phyloP scores from a whole-genome alignment of 257 asterid genomes.

The Verbena officinalis region DNA sequence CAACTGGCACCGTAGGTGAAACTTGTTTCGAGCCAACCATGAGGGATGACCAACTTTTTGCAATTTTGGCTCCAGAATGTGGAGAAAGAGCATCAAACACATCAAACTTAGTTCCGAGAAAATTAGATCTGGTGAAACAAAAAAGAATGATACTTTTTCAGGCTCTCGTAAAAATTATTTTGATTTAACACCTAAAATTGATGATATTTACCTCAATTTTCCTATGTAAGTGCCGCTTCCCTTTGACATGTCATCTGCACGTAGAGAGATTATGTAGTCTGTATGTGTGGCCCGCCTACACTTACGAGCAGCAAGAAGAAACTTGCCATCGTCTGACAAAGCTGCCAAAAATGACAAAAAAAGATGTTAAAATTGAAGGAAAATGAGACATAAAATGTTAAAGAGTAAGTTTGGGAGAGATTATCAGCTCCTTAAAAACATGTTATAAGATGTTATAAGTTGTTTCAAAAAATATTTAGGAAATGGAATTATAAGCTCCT shows the following conservation, averaged over 20 bases:
- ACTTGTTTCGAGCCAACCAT: constrained; percentile 60
- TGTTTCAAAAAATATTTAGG: too few relatives aligned
- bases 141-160: background rate
- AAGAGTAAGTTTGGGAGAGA: background rate
- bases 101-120: constrained; percentile 78
- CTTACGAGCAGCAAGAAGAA: constrained; percentile 90
- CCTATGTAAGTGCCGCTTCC: constrained; percentile 68
- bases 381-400: constrained; percentile 14
- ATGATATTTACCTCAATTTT: constrained; percentile 67
- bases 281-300: constrained; percentile 81
- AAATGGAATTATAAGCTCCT: too few relatives aligned
- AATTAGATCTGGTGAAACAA: constrained; percentile 67
- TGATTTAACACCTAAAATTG: background rate
- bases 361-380: constrained; percentile 4
- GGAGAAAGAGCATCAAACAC: constrained; percentile 76
- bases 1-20: constrained; percentile 52
- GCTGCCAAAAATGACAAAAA: constrained; percentile 51
- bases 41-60: constrained; percentile 59
- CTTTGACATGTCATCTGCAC: constrained; percentile 61
- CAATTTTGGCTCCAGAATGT: constrained; percentile 57
- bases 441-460: too few relatives aligned
- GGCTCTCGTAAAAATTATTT: background rate
- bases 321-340: constrained; percentile 88
- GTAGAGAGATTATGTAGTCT: constrained; percentile 74
- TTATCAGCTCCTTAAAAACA: too few relatives aligned